Evolutionary conservation across 2,329 filamentous ascomycete species (phyloP), one percentile per base, ranked within the genome.

Genomic region (Rosellinia necatrix): DNA sequence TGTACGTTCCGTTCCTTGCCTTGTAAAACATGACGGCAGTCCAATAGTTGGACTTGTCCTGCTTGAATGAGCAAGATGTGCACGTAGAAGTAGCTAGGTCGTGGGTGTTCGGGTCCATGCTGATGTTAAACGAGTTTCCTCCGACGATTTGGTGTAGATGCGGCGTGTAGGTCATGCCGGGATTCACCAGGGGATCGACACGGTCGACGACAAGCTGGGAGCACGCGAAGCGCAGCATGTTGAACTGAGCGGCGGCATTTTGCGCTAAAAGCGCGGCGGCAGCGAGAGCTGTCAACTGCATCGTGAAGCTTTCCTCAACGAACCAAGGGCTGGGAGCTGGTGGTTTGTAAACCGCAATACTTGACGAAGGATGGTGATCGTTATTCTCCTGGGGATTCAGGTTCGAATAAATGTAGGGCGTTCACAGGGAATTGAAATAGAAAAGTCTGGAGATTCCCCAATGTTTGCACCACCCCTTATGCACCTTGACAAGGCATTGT

Each of bases 101-200:
- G 63, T 74, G 69, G 3, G 56, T 64, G 17, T 53, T 61, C 4
- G 71, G 70, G 65, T 75, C 71, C 75, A 78, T 77, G 60, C 73
- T 73, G 56, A 75, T 61, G 70, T 77, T 77, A 68, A 78, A 75
- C 25, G 73, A 73, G 70, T 75, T 76, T 54, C 76, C 75, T 44
- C 76, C 76, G 38, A 77, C 75, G 53, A 78, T 74, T 69, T 78
- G 76, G 69, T 78, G 76, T 54, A 78, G 71, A 64, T 78, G 76
- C 30, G 75, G 75, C 15, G 76, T 74, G 71, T 76, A 77, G 37
- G 66, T 70, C 69, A 73, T 66, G 55, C 76, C 76, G 7, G 75
- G 76, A 69, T 77, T 77, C 58, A 78, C 76, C 43, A 78, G 66
- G 29, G 76, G 76, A 67, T 78, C 76, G 64, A 73, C 71, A 37